A percentile compares a stretch with the other conserved stretches of the same genome.
Evolutionary conservation across 2,329 filamentous ascomycete genomes (phyloP).

Genomic region (Calonectria leucothoes): DNA sequence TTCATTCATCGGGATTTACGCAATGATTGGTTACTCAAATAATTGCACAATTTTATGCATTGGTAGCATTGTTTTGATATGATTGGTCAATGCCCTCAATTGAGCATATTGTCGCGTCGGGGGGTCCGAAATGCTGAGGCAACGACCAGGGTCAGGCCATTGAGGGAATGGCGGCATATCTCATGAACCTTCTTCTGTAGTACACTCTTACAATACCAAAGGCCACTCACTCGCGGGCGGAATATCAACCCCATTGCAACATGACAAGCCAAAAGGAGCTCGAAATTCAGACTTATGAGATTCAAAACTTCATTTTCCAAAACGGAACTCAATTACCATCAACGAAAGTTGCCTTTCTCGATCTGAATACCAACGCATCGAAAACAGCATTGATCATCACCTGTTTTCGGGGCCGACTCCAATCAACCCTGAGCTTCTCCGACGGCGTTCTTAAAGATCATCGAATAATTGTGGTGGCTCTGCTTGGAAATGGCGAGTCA

Average conservation of each 20-base stretch:
- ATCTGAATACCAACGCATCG: constrained; percentile 40
- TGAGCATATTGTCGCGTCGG: neutral
- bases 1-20: neutral
- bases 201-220: neutral
- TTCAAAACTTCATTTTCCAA: constrained; percentile 43
- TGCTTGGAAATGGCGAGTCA: constrained; percentile 61
- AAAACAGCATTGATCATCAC: constrained; percentile 63
- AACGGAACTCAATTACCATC: constrained; percentile 34
- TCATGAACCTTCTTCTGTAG: neutral
- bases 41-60: neutral
- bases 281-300: neutral
- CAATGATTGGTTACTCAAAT: neutral
- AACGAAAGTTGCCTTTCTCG: constrained; percentile 43
- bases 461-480: constrained; percentile 58
- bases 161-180: neutral
- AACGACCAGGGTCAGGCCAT: neutral
- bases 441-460: constrained; percentile 53
- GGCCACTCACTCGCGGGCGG: too few relatives aligned
- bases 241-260: neutral
- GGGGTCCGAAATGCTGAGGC: neutral
- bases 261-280: neutral
- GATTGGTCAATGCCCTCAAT: neutral
- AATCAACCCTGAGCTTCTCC: constrained; percentile 60
- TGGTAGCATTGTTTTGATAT: neutral
- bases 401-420: constrained; percentile 65